These are phyloP conservation scores for Halteria grandinella DNA, from an alignment of 73 alveolate genomes.

Conservation along the genomic window DNA sequence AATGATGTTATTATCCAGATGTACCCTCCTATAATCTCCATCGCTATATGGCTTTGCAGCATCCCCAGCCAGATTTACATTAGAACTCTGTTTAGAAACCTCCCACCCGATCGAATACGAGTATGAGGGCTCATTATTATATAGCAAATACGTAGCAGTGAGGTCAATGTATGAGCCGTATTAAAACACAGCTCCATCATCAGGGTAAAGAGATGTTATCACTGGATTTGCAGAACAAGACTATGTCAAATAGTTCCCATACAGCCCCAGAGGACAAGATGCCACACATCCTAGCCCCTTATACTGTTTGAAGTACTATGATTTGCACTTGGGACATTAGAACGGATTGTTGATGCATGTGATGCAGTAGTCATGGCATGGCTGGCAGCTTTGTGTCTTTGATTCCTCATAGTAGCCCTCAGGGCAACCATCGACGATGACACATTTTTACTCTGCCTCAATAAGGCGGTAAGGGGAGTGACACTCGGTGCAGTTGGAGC, in stretches of 20 bases:
- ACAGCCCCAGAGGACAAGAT: conserved; percentile 20
- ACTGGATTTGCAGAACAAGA: neutral
- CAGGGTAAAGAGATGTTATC: neutral
- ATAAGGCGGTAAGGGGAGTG: neutral
- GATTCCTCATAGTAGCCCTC: neutral
- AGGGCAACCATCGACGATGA: neutral
- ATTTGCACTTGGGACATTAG: conserved; percentile 18
- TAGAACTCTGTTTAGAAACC: neutral
- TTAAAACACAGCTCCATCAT: neutral
- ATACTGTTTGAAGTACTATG: neutral
- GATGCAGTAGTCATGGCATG: conserved; percentile 7
- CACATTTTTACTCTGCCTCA: neutral
- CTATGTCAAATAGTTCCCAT: conserved; percentile 20
- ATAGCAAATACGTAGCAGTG: neutral
- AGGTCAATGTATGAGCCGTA: conserved; percentile 16
- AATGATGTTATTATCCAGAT: conserved; percentile 18
- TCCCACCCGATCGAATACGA: conserved; percentile 16
- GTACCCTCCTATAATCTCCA: neutral
- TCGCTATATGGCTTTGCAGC: neutral
- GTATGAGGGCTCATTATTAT: neutral
- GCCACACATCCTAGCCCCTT: conserved; percentile 29
- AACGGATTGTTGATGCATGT: too few relatives aligned
- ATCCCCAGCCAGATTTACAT: conserved; percentile 5
- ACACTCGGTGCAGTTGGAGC: conserved; percentile 13
- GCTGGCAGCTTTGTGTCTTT: neutral